These are phyloP conservation scores for Melanopsichium pennsylvanicum DNA, from an alignment of 1,284 basidiomycete genomes.

Conservation along the genomic window DNA sequence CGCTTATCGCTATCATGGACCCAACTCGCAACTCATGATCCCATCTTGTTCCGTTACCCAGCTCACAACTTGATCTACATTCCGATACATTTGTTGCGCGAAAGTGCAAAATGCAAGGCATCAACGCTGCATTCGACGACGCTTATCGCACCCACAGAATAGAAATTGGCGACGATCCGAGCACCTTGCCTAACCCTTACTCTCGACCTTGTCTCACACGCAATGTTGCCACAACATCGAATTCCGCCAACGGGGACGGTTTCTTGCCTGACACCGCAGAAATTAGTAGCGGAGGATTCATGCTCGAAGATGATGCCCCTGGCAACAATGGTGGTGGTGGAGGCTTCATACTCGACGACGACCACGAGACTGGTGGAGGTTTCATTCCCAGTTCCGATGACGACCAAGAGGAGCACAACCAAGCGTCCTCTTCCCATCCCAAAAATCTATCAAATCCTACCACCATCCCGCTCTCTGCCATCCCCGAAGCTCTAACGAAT, in stretches of 20 bases:
- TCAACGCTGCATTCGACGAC: conserved; percentile 48
- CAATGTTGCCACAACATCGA: not conserved
- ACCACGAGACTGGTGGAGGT: not conserved
- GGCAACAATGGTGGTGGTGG: conserved; percentile 8
- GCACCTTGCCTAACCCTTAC: conserved; percentile 43
- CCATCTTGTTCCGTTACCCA: too few species aligned
- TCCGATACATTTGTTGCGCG: too few species aligned
- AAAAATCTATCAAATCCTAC: not conserved
- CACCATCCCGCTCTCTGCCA: conserved; percentile 40
- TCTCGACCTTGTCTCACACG: conserved; percentile 5
- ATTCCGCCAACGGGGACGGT: conserved; percentile 13
- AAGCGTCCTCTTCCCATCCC: not conserved
- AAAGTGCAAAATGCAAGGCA: conserved; percentile 13
- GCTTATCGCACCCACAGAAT: conserved; percentile 42
- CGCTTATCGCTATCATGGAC: too few species aligned
- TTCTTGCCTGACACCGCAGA: conserved; percentile 26
- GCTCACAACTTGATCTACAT: too few species aligned
- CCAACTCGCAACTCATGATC: too few species aligned
- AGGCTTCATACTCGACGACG: conserved; percentile 24
- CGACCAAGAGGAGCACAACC: not conserved
- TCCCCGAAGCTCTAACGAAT: conserved; percentile 49
- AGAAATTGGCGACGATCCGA: conserved; percentile 40
- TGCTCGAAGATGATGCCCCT: conserved; percentile 15
- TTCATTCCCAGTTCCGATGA: not conserved
- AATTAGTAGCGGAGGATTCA: conserved; percentile 27